phyloP scores from a whole-genome alignment of 257 asterid species.

The Lantana camara region DNA sequence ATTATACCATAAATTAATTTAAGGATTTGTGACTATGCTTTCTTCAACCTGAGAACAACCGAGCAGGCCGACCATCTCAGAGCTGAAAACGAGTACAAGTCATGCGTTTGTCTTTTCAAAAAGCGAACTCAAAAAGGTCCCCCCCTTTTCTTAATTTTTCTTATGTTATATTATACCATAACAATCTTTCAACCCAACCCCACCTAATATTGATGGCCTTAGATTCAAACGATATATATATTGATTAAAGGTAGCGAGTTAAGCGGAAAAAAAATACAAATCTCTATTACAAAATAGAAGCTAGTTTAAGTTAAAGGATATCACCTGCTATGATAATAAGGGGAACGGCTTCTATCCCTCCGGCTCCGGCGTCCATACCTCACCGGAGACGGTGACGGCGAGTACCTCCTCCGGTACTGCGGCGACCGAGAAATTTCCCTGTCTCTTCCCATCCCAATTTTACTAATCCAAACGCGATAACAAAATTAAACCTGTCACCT shows the following conservation, averaged over 20 bases:
- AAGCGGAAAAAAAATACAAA: constrained; percentile 12
- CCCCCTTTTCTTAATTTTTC: neutral
- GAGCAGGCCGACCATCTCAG: neutral
- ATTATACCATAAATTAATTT: constrained; percentile 1
- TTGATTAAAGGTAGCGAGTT: constrained; percentile 4
- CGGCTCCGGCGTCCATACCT: constrained; percentile 81
- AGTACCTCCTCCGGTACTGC: constrained; percentile 69
- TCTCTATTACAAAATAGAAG: constrained; percentile 10
- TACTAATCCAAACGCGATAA: constrained; percentile 22
- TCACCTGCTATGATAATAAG: constrained; percentile 90
- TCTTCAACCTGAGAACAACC: neutral
- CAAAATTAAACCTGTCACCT: constrained; percentile 35
- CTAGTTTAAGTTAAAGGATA: constrained; percentile 65
- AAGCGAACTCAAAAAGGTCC: neutral
- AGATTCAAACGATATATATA: neutral
- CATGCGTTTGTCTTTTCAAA: neutral
- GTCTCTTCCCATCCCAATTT: constrained; percentile 69
- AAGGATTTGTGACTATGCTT: constrained; percentile 3
- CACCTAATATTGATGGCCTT: neutral
- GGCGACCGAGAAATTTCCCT: constrained; percentile 91
- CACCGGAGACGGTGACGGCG: constrained; percentile 87
- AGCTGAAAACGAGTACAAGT: neutral
- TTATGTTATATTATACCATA: neutral
- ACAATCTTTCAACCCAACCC: constrained; percentile 7
- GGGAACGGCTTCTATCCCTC: constrained; percentile 89